These are phyloP conservation scores for Colletotrichum endophyticum DNA, from an alignment of 2,329 filamentous ascomycete species.

Conservation along the genomic window DNA sequence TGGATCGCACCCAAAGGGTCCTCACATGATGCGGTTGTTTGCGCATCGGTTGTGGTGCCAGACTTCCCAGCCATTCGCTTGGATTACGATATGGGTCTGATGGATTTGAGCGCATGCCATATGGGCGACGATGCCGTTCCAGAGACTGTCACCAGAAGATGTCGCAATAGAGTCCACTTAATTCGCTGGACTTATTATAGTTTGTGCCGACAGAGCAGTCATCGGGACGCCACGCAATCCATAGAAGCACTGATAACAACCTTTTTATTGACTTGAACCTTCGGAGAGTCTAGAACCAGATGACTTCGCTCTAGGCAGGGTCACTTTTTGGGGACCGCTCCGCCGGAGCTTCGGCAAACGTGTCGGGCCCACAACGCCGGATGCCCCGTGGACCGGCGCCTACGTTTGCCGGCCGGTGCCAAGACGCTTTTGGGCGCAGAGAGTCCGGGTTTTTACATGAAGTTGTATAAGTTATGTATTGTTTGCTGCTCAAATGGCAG, in stretches of 20 bases:
- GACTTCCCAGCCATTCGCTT: neutral
- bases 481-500: no score
- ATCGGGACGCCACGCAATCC: neutral
- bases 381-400: no score
- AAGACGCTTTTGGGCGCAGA: no score
- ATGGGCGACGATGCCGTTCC: neutral
- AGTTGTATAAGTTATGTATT: no score
- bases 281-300: neutral
- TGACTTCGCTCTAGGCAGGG: no score
- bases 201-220: neutral
- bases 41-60: neutral
- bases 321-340: no score
- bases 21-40: neutral
- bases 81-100: neutral
- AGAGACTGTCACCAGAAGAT: accelerated
- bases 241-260: neutral
- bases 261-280: neutral
- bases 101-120: neutral
- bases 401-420: no score
- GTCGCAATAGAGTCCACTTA: neutral
- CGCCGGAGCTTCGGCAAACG: no score
- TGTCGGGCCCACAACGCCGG: no score
- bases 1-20: neutral
- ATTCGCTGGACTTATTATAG: neutral
- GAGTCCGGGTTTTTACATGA: no score